Evolutionary conservation across 371 early-diverging fungal species (phyloP).

Genomic region (Apophysomyces trapeziformis): DNA sequence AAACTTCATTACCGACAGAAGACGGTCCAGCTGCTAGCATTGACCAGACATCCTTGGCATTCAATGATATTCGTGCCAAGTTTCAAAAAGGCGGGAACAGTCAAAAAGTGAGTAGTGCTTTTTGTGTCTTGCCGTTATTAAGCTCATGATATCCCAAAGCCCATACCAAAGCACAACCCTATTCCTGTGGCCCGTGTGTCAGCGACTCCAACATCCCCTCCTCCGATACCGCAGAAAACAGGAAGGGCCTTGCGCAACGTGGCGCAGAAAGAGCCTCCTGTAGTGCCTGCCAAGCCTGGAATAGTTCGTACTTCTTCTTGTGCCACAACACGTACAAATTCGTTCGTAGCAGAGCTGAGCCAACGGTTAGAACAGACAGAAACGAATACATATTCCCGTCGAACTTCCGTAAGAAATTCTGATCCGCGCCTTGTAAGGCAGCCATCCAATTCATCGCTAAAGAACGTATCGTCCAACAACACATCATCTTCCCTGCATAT

Average conservation of each 20-base stretch:
- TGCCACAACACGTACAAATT: constrained; percentile 28
- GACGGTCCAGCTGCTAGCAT: constrained; percentile 9
- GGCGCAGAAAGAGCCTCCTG: constrained; percentile 6
- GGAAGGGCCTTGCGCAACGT: neutral
- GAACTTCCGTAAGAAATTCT: neutral
- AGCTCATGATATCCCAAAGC: neutral
- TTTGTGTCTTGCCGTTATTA: neutral
- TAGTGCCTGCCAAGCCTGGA: constrained; percentile 13
- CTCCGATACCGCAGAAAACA: neutral
- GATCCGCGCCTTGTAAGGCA: constrained; percentile 3
- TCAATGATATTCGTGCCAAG: constrained; percentile 49
- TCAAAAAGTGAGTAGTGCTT: constrained; percentile 1
- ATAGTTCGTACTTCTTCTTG: constrained; percentile 9
- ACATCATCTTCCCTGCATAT: constrained; percentile 23
- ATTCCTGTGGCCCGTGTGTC: neutral
- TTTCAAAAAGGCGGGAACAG: constrained; percentile 34
- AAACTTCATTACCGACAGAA: constrained; percentile 12
- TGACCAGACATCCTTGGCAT: constrained; percentile 38
- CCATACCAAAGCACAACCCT: neutral
- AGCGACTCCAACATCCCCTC: neutral
- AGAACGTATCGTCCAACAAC: constrained; percentile 5
- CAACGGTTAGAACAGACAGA: constrained; percentile 35
- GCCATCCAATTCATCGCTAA: constrained; percentile 12
- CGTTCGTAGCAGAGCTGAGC: constrained; percentile 41
- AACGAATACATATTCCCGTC: constrained; percentile 9